Evolutionary conservation across 2,329 filamentous ascomycete genomes (phyloP).

Genomic region (Hypoxylon sp.): DNA sequence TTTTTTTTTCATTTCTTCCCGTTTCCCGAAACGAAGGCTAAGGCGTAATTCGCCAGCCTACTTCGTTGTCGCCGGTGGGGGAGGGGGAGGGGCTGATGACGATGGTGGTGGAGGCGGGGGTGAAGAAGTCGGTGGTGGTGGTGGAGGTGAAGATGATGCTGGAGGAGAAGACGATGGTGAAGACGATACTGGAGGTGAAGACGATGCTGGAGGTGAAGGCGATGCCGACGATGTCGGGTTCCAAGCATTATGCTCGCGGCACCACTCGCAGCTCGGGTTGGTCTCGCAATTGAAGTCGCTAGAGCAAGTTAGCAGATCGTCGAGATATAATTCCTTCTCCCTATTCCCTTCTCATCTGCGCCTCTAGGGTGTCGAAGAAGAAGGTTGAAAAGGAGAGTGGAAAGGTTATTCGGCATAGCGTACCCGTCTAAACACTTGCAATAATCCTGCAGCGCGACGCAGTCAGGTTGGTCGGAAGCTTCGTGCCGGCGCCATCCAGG

Average conservation of each 20-base stretch:
- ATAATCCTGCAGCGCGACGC: constrained; percentile 43
- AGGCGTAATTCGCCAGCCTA: background rate
- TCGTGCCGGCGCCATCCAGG: constrained; percentile 8
- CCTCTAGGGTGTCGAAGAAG: background rate
- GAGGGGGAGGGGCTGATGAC: background rate
- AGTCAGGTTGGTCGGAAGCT: constrained; percentile 42
- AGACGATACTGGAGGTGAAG: no score
- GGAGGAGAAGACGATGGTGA: background rate
- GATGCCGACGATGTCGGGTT: constrained; percentile 4
- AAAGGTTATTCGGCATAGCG: background rate
- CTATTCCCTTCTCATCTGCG: background rate
- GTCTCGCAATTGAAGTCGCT: constrained; percentile 52
- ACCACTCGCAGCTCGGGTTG: constrained; percentile 52
- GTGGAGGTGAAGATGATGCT: no score
- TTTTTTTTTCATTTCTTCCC: background rate
- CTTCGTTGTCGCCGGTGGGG: background rate
- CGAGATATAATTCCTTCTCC: background rate
- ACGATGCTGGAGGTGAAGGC: background rate
- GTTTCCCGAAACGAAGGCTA: background rate
- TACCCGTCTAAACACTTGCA: constrained; percentile 48
- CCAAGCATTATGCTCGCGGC: constrained; percentile 43
- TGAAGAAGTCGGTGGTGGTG: background rate
- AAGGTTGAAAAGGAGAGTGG: background rate
- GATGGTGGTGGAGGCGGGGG: background rate
- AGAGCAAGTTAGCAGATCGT: background rate